Conservation (phyloP, 2,329 filamentous ascomycete genomes). For the Leptographium galeiforme region DNA sequence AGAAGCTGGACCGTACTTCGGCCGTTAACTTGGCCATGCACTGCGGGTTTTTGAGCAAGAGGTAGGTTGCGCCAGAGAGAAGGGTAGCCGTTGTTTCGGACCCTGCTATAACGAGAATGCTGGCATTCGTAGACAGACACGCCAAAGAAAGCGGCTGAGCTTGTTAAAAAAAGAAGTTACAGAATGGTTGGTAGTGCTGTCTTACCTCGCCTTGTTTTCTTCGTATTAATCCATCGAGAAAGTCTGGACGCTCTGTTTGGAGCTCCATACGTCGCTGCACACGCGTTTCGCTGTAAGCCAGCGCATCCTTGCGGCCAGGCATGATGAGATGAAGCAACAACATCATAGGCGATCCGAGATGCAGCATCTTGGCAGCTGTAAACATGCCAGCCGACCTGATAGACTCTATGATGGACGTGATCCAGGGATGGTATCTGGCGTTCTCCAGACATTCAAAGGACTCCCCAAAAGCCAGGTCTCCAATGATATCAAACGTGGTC, state of each 20-base stretch:
- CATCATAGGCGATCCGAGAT: not conserved
- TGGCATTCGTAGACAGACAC: not conserved
- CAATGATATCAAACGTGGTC: constrained; percentile 24
- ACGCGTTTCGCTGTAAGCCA: not conserved
- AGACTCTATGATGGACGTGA: constrained; percentile 12
- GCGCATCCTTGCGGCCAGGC: not conserved
- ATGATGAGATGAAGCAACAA: not conserved
- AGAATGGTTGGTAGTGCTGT: not conserved
- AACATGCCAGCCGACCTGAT: constrained; percentile 7
- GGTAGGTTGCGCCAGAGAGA: constrained; percentile 16
- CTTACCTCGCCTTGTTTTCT: not conserved
- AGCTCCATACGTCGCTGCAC: constrained; percentile 11
- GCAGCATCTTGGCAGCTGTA: not conserved
- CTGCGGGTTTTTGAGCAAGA: constrained; percentile 15
- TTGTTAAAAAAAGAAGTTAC: not conserved
- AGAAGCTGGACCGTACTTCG: constrained; percentile 17
- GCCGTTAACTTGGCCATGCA: constrained; percentile 11
- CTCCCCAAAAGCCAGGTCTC: constrained; percentile 30
- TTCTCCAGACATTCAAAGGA: constrained; percentile 21
- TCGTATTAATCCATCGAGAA: constrained; percentile 15
- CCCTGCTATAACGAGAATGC: constrained; percentile 19
- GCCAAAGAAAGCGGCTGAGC: not conserved
- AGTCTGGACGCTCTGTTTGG: constrained; percentile 13
- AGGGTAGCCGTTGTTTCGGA: constrained; percentile 35
- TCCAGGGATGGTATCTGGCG: constrained; percentile 15